Evolutionary conservation across 306 rosid genomes (phyloP), one percentile per base, ranked within the genome.

Genomic region (Quercus glauca): DNA sequence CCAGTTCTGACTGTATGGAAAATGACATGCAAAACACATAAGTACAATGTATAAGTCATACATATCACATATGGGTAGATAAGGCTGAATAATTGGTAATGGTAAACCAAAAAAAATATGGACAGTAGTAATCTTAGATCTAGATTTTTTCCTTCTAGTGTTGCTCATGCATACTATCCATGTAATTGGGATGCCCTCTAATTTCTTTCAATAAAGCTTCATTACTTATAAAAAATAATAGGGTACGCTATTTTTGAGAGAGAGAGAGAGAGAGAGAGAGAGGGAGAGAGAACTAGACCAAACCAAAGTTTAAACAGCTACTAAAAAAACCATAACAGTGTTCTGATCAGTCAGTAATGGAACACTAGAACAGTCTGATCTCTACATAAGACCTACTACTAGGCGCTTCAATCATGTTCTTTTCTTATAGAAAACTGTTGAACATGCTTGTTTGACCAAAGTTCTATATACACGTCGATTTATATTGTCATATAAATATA

Each of bases 1-100:
- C 99, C 99, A 53, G 96, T 93, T 89, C 99, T 88, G 58, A 91
- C 99, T 95, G 92, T 15, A 68, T 56, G n/a, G 65, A 79, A 70
- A 55, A 57, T 57, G 69, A 33, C 73, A 82, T 18, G 58, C 41
- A 72, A 72, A 75, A 83, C 20, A 18, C 55, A 20, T 20, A 29
- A 73, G 85, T 23, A 78, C 43, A 79, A 55, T 11, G 49, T 37
- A 71, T 55, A 76, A 58, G 71, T 64, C 55, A 72, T 8, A 64
- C 28, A 71, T 6, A 65, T 21, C 13, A 71, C 51, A 71, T 5
- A 65, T 21, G 52, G 41, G 68, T 45, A 13, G 63, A 56, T 56
- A 6, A 17, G 20, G 53, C 45, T 70, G 23, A 20, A 49, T 17
- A 10, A 51, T 18, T 19, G 59, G 58, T 31, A 63, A 49, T 57